Evolutionary conservation across 345 rosid species (phyloP).

Genomic region (Zanthoxylum bungeanum): DNA sequence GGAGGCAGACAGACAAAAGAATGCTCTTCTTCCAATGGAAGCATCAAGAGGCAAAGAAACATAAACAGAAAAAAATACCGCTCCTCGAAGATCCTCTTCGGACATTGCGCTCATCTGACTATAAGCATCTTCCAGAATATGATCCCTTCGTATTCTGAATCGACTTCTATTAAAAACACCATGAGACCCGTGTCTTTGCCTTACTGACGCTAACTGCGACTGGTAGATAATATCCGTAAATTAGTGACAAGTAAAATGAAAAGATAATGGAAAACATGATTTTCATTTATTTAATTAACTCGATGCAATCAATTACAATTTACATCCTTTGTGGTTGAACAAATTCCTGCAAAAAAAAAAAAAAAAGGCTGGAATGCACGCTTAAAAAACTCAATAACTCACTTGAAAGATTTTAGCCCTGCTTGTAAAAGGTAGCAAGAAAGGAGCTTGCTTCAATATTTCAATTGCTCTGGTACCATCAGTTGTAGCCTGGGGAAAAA

Average conservation of each 20-base stretch:
- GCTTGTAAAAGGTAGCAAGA: conserved; percentile 92
- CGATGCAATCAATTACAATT: conserved; percentile 7
- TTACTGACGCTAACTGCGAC: conserved; percentile 71
- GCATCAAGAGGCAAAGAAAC: conserved; percentile 9
- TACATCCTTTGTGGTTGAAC: background rate
- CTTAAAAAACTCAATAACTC: conserved; percentile 33
- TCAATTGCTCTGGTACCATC: conserved; percentile 90
- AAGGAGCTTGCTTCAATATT: conserved; percentile 95
- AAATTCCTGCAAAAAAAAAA: background rate
- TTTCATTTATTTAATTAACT: background rate
- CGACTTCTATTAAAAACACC: conserved; percentile 76
- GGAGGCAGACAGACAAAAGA: background rate
- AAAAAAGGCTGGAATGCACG: background rate
- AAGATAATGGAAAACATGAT: conserved; percentile 12
- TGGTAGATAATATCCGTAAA: conserved; percentile 27
- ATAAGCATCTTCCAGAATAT: conserved; percentile 94
- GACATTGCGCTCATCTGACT: conserved; percentile 93
- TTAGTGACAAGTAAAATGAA: conserved; percentile 4
- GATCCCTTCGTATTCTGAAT: conserved; percentile 93
- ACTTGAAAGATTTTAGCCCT: conserved; percentile 94
- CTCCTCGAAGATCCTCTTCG: conserved; percentile 92
- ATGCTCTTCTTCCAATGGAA: background rate
- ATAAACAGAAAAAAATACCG: conserved; percentile 43
- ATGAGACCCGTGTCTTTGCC: conserved; percentile 73
- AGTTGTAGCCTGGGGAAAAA: conserved; percentile 58